phyloP scores from a whole-genome alignment of 2,329 filamentous ascomycete genomes.

The Penicillium brevicompactum region DNA sequence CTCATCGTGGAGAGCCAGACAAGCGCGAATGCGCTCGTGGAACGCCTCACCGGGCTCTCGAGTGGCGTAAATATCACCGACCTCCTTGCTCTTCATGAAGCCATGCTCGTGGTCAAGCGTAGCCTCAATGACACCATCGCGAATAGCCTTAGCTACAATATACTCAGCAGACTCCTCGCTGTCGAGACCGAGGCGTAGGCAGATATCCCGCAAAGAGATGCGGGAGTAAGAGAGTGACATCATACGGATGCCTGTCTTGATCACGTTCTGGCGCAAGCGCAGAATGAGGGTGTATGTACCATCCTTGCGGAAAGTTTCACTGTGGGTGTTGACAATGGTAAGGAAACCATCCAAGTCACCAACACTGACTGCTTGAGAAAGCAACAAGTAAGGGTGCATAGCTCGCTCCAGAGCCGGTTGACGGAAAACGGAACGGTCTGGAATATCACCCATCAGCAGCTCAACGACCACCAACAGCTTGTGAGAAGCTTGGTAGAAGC shows the following conservation, averaged over 20 bases:
- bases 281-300: slow-evolving; percentile 95
- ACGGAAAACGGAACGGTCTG: slow-evolving; percentile 91
- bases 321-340: slow-evolving; percentile 78
- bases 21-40: slow-evolving; percentile 93
- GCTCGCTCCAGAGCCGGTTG: slow-evolving; percentile 83
- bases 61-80: slow-evolving; percentile 94
- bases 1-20: slow-evolving; percentile 90
- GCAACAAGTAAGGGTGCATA: slow-evolving; percentile 87
- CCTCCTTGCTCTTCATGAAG: slow-evolving; percentile 98
- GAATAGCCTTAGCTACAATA: slow-evolving; percentile 97
- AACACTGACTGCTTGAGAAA: slow-evolving; percentile 94
- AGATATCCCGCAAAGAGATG: slow-evolving; percentile 96
- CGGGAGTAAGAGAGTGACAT: slow-evolving; percentile 98
- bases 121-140: slow-evolving; percentile 95
- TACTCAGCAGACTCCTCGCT: slow-evolving; percentile 98
- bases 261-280: slow-evolving; percentile 94
- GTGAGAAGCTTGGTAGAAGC: slow-evolving; percentile 93
- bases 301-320: slow-evolving; percentile 84
- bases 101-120: slow-evolving; percentile 90
- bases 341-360: slow-evolving; percentile 94
- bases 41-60: slow-evolving; percentile 95
- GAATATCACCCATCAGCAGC: slow-evolving; percentile 97
- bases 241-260: slow-evolving; percentile 99
- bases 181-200: slow-evolving; percentile 87
- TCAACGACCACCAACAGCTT: slow-evolving; percentile 97